Evolutionary conservation across 2,329 filamentous ascomycete genomes (phyloP).

Genomic region (Ophiostoma sp.): DNA sequence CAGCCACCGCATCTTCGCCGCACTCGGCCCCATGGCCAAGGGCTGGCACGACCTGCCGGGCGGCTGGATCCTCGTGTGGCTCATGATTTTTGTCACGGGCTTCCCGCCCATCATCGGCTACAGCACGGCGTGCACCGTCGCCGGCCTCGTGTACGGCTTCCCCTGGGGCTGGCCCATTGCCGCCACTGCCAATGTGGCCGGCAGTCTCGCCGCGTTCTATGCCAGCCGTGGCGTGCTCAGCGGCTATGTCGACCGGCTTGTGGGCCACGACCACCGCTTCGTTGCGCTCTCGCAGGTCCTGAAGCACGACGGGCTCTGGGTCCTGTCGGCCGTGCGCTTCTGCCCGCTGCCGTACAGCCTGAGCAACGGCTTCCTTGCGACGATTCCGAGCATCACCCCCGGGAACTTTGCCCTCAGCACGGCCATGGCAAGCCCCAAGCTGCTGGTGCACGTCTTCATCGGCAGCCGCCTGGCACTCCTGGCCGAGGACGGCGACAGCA

Average conservation of each 20-base stretch:
- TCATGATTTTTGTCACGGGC: conserved; percentile 66
- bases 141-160: conserved; percentile 53
- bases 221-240: conserved; percentile 74
- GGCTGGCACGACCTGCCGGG: conserved; percentile 68
- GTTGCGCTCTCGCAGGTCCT: conserved; percentile 81
- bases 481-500: conserved; percentile 75
- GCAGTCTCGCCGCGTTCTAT: conserved; percentile 73
- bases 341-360: conserved; percentile 90
- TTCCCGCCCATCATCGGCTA: conserved; percentile 89
- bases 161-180: conserved; percentile 73
- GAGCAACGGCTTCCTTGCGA: conserved; percentile 89
- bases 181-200: conserved; percentile 69
- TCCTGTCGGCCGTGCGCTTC: conserved; percentile 85
- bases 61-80: conserved; percentile 72
- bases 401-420: conserved; percentile 75
- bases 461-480: conserved; percentile 76
- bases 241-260: conserved; percentile 69
- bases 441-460: conserved; percentile 89
- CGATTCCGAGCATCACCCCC: conserved; percentile 80
- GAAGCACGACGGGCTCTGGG: conserved; percentile 81
- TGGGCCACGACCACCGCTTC: conserved; percentile 80
- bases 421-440: conserved; percentile 73
- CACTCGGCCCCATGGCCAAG: conserved; percentile 65
- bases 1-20: conserved; percentile 72
- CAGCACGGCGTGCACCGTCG: conserved; percentile 59